Evolutionary conservation across 768 basidiomycete species (phyloP), one percentile per base, ranked within the genome.

Genomic region (Podaxis pistillaris): DNA sequence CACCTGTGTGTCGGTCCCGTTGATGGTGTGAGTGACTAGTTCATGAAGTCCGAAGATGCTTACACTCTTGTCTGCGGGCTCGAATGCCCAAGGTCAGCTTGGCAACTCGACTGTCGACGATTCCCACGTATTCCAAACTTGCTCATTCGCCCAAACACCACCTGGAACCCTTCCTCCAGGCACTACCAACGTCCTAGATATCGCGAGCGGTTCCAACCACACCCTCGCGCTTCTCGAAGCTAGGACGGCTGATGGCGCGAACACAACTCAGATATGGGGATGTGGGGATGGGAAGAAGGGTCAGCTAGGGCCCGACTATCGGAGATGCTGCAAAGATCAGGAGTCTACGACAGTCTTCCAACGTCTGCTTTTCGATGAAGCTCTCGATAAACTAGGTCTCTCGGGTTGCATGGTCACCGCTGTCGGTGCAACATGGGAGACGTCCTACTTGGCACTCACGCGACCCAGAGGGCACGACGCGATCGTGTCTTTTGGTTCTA

Each of bases 371-470:
- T 67, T 82, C 0, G 68, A 76, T 7, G 67, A 68, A 54, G 62
- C 74, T 17, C 68, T 82, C 1, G 69, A 75, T 4, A 67, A 68
- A 54, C 60, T 74, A 30, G 76, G 75, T 11, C 68, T 82, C 15
- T 61, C 56, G 0, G 78, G 74, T 4, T 87, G 86, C 72, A 66
- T 72, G 17, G 74, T 79, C 47, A 81, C 78, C 33, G 67, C 76
- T 26, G 76, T 94, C 15, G 85, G 85, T 13, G 84, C 88, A 0
- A 80, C 86, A 49, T 97, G 95, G 94, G 90, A 96, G 73, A 93
- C 93, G 6, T 87, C 86, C 56, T 93, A 89, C 68, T 73, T 93
- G 50, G 87, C 87, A 2, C 74, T 93, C 13, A 80, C 83, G 11
- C 69, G 67, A 56, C 66, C 71, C 15, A 77, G 71, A 5, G 69